Evolutionary conservation across 139 green algal genomes (phyloP).

Genomic region (Nannochloris sp.): DNA sequence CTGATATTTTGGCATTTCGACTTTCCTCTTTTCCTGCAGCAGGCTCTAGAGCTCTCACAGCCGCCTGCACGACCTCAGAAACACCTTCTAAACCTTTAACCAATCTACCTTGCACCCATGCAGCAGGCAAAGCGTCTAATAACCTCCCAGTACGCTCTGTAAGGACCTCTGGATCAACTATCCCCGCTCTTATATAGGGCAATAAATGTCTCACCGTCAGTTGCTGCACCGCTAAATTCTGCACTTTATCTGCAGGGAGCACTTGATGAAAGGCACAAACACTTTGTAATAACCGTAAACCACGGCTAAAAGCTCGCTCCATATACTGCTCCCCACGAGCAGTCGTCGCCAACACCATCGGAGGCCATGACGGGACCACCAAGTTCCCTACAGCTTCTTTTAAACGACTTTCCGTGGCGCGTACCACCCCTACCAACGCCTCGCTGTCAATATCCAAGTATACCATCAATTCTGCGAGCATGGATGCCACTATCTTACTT

Average conservation of each 20-base stretch:
- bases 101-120: slow-evolving; percentile 31
- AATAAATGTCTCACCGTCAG: slow-evolving; percentile 35
- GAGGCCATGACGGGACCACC: slow-evolving; percentile 48
- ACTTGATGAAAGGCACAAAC: slow-evolving; percentile 45
- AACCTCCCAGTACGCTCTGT: slow-evolving; percentile 35
- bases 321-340: slow-evolving; percentile 34
- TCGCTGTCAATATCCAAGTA: slow-evolving; percentile 47
- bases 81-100: not conserved
- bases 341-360: slow-evolving; percentile 27
- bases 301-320: slow-evolving; percentile 47
- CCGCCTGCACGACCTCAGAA: not conserved
- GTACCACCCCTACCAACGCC: not conserved
- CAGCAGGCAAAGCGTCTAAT: slow-evolving; percentile 22
- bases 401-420: not conserved
- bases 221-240: slow-evolving; percentile 32
- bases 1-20: not conserved
- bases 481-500: slow-evolving; percentile 32
- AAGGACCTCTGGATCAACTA: slow-evolving; percentile 17
- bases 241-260: slow-evolving; percentile 34
- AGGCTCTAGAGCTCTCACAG: not conserved
- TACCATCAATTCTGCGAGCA: slow-evolving; percentile 60
- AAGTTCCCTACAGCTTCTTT: slow-evolving; percentile 20
- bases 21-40: not conserved
- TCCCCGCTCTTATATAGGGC: slow-evolving; percentile 37
- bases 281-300: slow-evolving; percentile 39